These are phyloP conservation scores for Amanita thiersii DNA, from an alignment of 768 basidiomycete species.

Conservation along the genomic window DNA sequence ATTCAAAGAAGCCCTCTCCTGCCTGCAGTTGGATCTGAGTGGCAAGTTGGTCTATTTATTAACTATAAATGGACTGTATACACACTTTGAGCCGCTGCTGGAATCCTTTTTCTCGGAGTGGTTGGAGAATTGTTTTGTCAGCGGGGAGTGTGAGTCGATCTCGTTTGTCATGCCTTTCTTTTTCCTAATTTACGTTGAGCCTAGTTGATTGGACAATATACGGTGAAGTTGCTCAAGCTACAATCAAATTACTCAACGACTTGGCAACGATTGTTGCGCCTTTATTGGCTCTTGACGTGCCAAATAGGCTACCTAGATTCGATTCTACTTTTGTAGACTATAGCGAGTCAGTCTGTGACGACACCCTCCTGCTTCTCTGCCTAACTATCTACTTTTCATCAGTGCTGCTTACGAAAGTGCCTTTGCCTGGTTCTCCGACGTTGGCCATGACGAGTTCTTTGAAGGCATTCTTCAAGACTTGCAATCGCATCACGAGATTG, in stretches of 20 bases:
- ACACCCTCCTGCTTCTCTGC: constrained; percentile 9
- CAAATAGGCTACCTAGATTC: constrained; percentile 26
- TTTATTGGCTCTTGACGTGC: constrained; percentile 19
- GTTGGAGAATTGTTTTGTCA: constrained; percentile 31
- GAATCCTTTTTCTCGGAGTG: constrained; percentile 35
- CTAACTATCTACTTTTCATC: neutral
- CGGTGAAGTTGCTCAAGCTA: constrained; percentile 32
- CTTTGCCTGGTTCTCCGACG: constrained; percentile 30
- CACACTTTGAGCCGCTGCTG: constrained; percentile 30
- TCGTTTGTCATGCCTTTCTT: neutral
- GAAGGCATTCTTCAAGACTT: constrained; percentile 28
- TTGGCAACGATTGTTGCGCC: constrained; percentile 19
- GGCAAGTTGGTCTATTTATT: constrained; percentile 17
- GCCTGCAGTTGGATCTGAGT: constrained; percentile 2
- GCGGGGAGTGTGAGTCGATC: constrained; percentile 38
- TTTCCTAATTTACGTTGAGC: neutral
- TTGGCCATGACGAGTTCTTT: constrained; percentile 20
- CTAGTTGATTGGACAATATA: constrained; percentile 55
- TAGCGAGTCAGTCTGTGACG: constrained; percentile 33
- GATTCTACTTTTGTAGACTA: constrained; percentile 23
- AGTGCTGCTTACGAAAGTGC: constrained; percentile 34
- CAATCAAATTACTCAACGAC: constrained; percentile 31
- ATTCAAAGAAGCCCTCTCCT: constrained; percentile 7
- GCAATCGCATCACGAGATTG: constrained; percentile 35
- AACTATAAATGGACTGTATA: constrained; percentile 31